Percentiles rank a stretch among this genome's conserved stretches.
Conservation (phyloP, 371 early-diverging fungal genomes). For the Mortierella sp. region DNA sequence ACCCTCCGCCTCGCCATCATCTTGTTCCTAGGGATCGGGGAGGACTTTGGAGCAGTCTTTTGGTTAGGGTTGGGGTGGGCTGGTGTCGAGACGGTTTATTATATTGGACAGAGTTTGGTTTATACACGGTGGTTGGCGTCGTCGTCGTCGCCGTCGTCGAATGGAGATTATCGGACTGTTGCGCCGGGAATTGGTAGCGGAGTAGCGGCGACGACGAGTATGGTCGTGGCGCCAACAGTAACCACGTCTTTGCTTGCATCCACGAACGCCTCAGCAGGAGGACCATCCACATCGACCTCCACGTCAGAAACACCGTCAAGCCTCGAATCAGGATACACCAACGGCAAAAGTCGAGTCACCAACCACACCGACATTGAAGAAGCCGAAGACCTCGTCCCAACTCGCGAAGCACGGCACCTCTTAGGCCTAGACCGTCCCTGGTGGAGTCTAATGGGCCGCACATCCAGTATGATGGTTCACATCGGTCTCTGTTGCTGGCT, state of each 20-base stretch:
- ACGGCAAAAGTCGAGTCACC: not conserved
- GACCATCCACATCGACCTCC: not conserved
- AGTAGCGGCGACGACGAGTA: not conserved
- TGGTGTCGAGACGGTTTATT: conserved; percentile 48
- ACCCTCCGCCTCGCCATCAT: conserved; percentile 18
- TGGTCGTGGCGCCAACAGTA: not conserved
- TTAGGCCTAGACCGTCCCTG: conserved; percentile 56
- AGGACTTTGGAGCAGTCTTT: conserved; percentile 43
- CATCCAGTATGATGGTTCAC: conserved; percentile 59
- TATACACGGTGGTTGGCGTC: conserved; percentile 29
- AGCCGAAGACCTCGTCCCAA: conserved; percentile 8
- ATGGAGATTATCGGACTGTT: conserved; percentile 26
- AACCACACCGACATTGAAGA: not conserved
- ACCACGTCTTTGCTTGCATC: not conserved
- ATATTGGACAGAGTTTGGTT: conserved; percentile 42
- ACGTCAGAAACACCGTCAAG: not conserved
- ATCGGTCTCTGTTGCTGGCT: conserved; percentile 54
- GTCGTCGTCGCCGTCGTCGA: not conserved
- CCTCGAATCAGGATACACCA: not conserved
- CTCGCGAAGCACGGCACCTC: conserved; percentile 36
- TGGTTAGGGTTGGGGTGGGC: conserved; percentile 58
- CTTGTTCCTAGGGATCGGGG: not conserved
- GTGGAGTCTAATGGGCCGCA: conserved; percentile 59
- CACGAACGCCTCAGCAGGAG: not conserved
- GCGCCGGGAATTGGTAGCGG: not conserved